phyloP scores from a whole-genome alignment of 1,284 basidiomycete species.

The Earliella scabrosa region DNA sequence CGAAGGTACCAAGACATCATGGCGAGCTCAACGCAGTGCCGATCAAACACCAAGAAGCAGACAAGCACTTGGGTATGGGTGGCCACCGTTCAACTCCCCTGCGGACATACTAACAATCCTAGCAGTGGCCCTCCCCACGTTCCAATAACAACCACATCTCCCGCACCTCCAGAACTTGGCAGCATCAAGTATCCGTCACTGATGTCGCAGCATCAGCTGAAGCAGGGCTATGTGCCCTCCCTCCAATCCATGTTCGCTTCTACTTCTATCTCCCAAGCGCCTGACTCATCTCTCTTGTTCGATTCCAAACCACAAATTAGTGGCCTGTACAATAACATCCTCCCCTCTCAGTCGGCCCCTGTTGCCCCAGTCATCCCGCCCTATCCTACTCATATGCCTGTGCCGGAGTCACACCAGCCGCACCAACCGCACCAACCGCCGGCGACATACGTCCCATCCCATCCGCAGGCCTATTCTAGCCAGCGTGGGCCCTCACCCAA shows the following conservation, averaged over 20 bases:
- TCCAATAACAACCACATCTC: constrained; percentile 64
- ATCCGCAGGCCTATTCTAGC: constrained; percentile 15
- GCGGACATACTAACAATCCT: neutral
- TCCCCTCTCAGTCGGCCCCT: constrained; percentile 29
- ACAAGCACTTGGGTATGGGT: constrained; percentile 29
- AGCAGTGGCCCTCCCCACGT: constrained; percentile 35
- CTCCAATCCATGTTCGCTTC: constrained; percentile 55
- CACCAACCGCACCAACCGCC: constrained; percentile 16
- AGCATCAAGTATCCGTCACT: constrained; percentile 59
- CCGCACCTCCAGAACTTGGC: constrained; percentile 48
- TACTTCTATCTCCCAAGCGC: constrained; percentile 24
- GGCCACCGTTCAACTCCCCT: constrained; percentile 20
- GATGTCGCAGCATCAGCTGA: constrained; percentile 72
- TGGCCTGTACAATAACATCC: constrained; percentile 28
- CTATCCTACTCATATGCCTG: constrained; percentile 25
- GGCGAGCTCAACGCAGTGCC: constrained; percentile 17
- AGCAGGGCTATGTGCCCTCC: constrained; percentile 69
- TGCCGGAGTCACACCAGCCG: constrained; percentile 19
- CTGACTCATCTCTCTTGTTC: constrained; percentile 35
- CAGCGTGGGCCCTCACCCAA: constrained; percentile 29
- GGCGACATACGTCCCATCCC: constrained; percentile 13
- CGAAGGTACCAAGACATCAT: constrained; percentile 26
- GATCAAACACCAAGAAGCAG: constrained; percentile 30
- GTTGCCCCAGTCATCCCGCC: constrained; percentile 27
- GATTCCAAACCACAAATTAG: constrained; percentile 25